A percentile compares a stretch with the other conserved stretches of the same genome.
phyloP scores from a whole-genome alignment of 2,329 filamentous ascomycete genomes.

The Amauroascus verrucosus region DNA sequence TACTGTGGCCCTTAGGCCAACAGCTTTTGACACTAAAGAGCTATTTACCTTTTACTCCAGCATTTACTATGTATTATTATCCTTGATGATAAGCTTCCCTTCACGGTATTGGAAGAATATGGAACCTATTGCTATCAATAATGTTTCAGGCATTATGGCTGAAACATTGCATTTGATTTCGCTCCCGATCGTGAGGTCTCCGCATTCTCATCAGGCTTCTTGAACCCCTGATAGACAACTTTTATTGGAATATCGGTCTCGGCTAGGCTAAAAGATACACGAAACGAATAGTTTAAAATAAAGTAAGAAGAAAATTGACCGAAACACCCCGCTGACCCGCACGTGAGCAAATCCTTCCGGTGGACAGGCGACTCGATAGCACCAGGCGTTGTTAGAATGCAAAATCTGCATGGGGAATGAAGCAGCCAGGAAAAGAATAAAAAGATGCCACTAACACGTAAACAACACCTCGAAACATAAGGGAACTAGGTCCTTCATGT shows the following conservation, averaged over 20 bases:
- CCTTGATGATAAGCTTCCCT: too few species aligned
- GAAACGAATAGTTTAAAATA: slow-evolving; percentile 5
- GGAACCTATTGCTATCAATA: too few species aligned
- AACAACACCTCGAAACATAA: slow-evolving; percentile 12
- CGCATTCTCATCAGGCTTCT: not conserved
- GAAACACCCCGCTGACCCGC: not conserved
- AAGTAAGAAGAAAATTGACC: slow-evolving; percentile 12
- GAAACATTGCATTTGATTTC: too few species aligned
- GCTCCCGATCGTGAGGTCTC: not conserved
- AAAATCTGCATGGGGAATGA: not conserved
- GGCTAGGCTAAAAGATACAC: slow-evolving; percentile 5
- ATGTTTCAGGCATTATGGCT: too few species aligned
- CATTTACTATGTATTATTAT: too few species aligned
- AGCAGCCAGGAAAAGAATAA: slow-evolving; percentile 8
- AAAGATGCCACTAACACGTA: slow-evolving; percentile 8
- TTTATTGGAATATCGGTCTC: slow-evolving; percentile 1
- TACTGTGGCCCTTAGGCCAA: too few species aligned
- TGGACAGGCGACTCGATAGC: not conserved
- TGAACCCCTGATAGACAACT: not conserved
- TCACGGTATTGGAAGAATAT: too few species aligned
- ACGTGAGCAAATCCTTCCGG: not conserved
- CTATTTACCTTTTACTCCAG: too few species aligned
- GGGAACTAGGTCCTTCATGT: slow-evolving; percentile 14
- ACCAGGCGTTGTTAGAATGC: not conserved
- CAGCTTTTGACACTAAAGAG: too few species aligned